Evolutionary conservation across 2,329 filamentous ascomycete species (phyloP).

Genomic region (Stemphylium beticola): DNA sequence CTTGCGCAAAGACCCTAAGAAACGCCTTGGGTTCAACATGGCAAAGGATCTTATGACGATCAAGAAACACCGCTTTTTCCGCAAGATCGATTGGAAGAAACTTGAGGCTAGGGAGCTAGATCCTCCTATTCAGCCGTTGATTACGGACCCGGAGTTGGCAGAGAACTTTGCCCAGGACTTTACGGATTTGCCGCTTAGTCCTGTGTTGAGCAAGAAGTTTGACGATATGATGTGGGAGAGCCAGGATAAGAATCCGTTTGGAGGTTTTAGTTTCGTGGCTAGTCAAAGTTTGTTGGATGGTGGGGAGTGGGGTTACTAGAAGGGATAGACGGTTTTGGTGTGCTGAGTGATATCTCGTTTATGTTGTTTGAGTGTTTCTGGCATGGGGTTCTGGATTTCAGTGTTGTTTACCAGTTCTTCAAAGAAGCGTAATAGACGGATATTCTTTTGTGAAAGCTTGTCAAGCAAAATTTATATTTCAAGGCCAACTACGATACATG

Average conservation of each 20-base stretch:
- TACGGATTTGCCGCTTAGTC: conserved; percentile 82
- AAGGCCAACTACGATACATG: neutral
- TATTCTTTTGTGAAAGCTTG: neutral
- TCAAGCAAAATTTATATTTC: neutral
- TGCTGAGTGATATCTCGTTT: neutral
- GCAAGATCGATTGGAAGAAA: conserved; percentile 92
- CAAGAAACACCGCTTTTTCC: conserved; percentile 95
- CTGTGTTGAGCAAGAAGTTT: conserved; percentile 56
- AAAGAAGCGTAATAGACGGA: neutral
- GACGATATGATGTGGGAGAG: conserved; percentile 34
- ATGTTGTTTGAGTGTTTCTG: neutral
- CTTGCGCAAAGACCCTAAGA: conserved; percentile 87
- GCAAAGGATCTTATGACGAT: conserved; percentile 84
- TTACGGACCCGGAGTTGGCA: conserved; percentile 92
- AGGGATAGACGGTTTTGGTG: neutral
- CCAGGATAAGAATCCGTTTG: conserved; percentile 58
- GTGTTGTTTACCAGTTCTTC: neutral
- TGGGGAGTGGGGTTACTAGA: conserved; percentile 42
- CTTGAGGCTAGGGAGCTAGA: conserved; percentile 81
- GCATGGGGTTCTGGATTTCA: neutral
- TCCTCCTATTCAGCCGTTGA: conserved; percentile 88
- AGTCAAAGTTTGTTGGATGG: conserved; percentile 57
- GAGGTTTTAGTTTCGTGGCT: conserved; percentile 61
- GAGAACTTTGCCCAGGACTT: conserved; percentile 98
- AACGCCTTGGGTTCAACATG: conserved; percentile 87